Conservation (phyloP, 139 green algal species). For the Chlamydomonas sp. region DNA sequence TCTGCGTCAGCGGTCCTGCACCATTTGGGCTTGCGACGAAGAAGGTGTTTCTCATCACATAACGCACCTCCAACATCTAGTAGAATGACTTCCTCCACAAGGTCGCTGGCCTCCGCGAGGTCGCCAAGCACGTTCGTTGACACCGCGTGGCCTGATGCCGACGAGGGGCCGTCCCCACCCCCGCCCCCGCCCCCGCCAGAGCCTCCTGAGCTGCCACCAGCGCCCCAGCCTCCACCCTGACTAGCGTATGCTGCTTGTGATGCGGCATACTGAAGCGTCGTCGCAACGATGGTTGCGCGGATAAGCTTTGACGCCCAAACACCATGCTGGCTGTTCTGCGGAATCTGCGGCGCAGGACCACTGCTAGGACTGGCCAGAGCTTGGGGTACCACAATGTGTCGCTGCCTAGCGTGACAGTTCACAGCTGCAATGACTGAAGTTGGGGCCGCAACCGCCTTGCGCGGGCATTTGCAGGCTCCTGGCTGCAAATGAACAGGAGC, state of each 20-base stretch:
- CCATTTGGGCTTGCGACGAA: not conserved
- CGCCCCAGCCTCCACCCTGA: constrained; percentile 7
- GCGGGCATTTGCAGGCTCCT: no score
- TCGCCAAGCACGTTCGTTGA: constrained; percentile 31
- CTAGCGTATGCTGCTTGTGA: constrained; percentile 14
- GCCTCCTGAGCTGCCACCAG: constrained; percentile 23
- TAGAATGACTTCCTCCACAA: constrained; percentile 78
- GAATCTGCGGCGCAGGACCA: not conserved
- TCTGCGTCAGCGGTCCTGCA: not conserved
- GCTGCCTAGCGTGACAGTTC: no score
- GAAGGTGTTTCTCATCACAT: not conserved
- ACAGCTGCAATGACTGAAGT: no score
- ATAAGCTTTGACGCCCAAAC: constrained; percentile 2
- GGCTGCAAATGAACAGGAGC: no score
- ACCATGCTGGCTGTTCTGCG: not conserved
- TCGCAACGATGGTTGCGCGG: constrained; percentile 5
- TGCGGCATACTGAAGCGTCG: constrained; percentile 7
- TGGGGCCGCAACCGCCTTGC: no score
- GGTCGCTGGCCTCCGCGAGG: constrained; percentile 34
- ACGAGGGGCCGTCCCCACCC: not conserved
- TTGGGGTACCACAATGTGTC: no score
- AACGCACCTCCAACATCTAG: constrained; percentile 79
- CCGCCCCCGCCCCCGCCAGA: constrained; percentile 34
- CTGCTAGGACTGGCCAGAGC: not conserved
- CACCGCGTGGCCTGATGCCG: not conserved